Base-by-base conservation (phyloP, 805 yeast species). In the Barnettozyma californica region DNA sequence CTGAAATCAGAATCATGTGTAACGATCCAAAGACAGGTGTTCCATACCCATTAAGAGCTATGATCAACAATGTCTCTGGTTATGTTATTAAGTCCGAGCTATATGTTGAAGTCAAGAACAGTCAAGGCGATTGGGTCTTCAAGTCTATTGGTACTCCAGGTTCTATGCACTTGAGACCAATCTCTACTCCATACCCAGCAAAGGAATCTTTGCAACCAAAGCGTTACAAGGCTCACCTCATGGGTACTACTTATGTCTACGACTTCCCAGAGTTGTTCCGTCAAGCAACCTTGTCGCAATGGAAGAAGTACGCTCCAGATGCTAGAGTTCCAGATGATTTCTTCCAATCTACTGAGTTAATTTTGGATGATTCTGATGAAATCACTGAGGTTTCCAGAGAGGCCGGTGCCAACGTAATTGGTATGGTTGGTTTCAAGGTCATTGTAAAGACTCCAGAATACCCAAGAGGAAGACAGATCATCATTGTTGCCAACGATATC, bases 191-290 rank as follows among this genome's bases (percentile, higher is more conserved):
- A 44, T 95, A 94, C 66, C 95, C 98, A 50, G 96, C 95, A 29
- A 94, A 94, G 76, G 99, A 94, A 72, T 91, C 95, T 74, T 78
- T 94, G 63, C 99, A 94, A 75, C 97, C 98, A 61, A 94, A 94
- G 71, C 89, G 99, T 73, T 95, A 95, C 76, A 87, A 85, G 74
- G 99, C 99, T 44, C 98, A 94, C 70, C 77, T 88, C 61, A 86
- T 94, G 91, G 99, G 99, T 55, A 94, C 99, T 18, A 91, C 99
- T 10, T 94, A 89, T 65, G 97, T 89, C 44, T 94, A 95, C 64
- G 99, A 94, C 70, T 95, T 94, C 94, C 99, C 99, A 46, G 99
- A 94, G 67, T 74, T 94, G 62, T 94, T 95, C 85, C 87, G 91
- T 62, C 97, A 94, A 73, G 95, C 97, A 35, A 77, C 87, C 35